Base-by-base conservation (phyloP, 2,329 filamentous ascomycete species). In the Fusarium sp. region DNA sequence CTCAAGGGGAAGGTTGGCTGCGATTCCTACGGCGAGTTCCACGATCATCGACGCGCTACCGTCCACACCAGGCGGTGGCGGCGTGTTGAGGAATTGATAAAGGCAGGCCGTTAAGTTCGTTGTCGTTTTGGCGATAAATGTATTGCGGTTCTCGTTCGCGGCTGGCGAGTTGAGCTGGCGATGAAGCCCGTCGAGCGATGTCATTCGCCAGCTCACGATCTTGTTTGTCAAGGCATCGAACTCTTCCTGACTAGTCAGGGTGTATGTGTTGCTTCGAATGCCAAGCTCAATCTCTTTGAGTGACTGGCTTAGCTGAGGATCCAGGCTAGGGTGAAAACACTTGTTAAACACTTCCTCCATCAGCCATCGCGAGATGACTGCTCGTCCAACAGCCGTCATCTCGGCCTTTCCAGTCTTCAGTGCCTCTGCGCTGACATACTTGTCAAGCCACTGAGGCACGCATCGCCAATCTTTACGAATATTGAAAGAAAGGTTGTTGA, bases 301-400 rank as follows among this genome's bases (percentile, higher is more conserved):
- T 69, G 93, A 90, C 14, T 86, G 84, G 72, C 94, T 97, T 25
- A 98, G 84, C 12, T 85, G 85, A 1, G 88, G 85, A 55, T 98
- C 94, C 14, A 99, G 86, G 12, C 91, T 91, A 0, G 96, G 96
- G 77, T 99, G 96, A 82, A 99, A 98, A 80, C 92, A 94, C 57
- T 91, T 91, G 78, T 97, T 91, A 78, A 98, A 97, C 45, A 98
- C 88, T 77, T 97, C 93, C 48, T 97, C 93, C 25, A 95, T 90
- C 8, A 99, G 83, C 94, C 95, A 99, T 65, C 91, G 89, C 29
- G 92, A 92, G 73, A 99, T 94, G 70, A 94, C 90, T 14, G 95
- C 94, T 57, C 95, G 90, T 18, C 96, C 96, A 25, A 97, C 92
- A 7, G 94, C 94, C 9, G 94, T 98, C 96, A 99, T 99, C 80